These are phyloP conservation scores for Hypericum androsaemum DNA, from an alignment of 345 rosid species.

Conservation along the genomic window DNA sequence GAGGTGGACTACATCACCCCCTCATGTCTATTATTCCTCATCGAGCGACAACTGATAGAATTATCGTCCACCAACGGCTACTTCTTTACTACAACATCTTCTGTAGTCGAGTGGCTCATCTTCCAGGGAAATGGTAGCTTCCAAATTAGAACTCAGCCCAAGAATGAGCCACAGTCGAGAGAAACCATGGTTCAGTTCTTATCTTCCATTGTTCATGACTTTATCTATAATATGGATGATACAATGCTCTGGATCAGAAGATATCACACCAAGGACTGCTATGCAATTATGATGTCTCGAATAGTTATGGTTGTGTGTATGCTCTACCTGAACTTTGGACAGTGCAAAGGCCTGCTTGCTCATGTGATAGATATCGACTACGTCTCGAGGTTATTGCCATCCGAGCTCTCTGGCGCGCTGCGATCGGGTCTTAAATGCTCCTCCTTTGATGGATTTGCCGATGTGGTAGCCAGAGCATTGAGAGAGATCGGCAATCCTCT, in stretches of 20 bases:
- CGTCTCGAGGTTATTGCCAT: too few species aligned
- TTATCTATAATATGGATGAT: constrained; percentile 12
- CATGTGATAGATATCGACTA: too few species aligned
- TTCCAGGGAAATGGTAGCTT: constrained; percentile 12
- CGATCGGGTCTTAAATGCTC: too few species aligned
- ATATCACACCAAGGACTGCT: not conserved
- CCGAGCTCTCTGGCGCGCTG: too few species aligned
- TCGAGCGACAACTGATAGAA: constrained; percentile 29
- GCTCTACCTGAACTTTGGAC: constrained; percentile 27
- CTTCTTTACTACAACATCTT: constrained; percentile 21
- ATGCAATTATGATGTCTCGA: constrained; percentile 24
- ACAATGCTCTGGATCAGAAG: constrained; percentile 23
- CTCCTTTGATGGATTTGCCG: too few species aligned
- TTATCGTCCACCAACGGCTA: constrained; percentile 11
- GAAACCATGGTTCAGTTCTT: constrained; percentile 7
- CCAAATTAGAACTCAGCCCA: not conserved
- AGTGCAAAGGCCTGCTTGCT: constrained; percentile 5
- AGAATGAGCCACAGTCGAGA: constrained; percentile 1
- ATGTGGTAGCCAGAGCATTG: too few species aligned
- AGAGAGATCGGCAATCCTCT: too few species aligned
- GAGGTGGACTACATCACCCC: constrained; percentile 29
- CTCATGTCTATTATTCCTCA: constrained; percentile 34
- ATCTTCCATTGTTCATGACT: not conserved
- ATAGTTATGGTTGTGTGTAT: constrained; percentile 24
- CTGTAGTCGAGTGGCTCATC: constrained; percentile 35